Base-by-base conservation (phyloP, 2,329 filamentous ascomycete species). In the Talaromyces atroroseus region DNA sequence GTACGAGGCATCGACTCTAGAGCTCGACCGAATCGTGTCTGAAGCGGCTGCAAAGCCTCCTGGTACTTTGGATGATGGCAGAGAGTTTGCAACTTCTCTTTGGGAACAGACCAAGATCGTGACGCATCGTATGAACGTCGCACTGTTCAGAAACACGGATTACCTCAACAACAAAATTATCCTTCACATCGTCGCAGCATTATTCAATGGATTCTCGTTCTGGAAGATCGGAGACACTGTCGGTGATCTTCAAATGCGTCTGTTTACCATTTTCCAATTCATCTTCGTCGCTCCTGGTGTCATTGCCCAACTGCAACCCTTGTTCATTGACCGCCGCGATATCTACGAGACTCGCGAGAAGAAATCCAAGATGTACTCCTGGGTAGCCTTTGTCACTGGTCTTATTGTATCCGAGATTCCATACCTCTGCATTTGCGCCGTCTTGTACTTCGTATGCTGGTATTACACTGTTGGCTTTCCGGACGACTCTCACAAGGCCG, bases 401-500 rank as follows among this genome's bases (percentile, higher is more conserved):
- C 82, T 86, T 60, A 78, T 89, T 4, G 73, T 89, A 2, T 80
- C 80, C 8, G 87, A 90, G 65, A 81, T 90, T 16, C 87, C 87
- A 0, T 80, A 81, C 38, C 81, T 85, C 0, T 78, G 88, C 60
- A 64, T 88, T 24, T 78, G 79, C 2, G 80, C 78, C 0, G 74
- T 85, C 0, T 67, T 90, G 2, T 90, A 89, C 73, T 90, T 80
- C 76, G 71, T 82, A 0, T 74, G 87, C 0, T 90, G 86, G 85
- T 90, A 90, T 71, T 90, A 80, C 68, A 80, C 87, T 0, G 80
- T 83, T 1, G 87, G 88, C 0, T 74, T 90, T 1, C 84, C 87
- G 0, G 76, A 76, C 1, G 80, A 86, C 49, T 79, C 81, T 32
- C 61, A 64, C 61, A 66, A 63, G 20, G 63, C 70, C 7, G 69